Percentiles rank a stretch among this genome's conserved stretches.
Evolutionary conservation across 306 rosid genomes (phyloP).

Genomic region (Cyclanthera cordifolia): DNA sequence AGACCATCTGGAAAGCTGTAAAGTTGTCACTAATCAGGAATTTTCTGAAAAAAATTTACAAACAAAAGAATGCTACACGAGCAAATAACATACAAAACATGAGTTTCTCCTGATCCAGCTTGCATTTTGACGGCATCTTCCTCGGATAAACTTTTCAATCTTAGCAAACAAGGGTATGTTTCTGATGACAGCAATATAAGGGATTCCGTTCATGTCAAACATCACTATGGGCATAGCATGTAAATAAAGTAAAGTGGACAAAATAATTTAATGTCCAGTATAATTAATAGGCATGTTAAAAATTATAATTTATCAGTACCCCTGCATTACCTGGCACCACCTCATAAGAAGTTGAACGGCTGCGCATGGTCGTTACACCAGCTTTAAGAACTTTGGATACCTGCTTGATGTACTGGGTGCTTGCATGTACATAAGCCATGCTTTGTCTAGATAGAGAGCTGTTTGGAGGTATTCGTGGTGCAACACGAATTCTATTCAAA

Average conservation of each 20-base stretch:
- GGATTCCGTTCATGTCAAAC: not conserved
- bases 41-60: constrained; percentile 18
- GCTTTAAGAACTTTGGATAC: constrained; percentile 82
- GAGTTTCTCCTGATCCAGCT: constrained; percentile 90
- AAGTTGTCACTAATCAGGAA: constrained; percentile 42
- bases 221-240: not conserved
- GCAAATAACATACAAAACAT: constrained; percentile 55
- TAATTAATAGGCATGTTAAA: not conserved
- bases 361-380: constrained; percentile 77
- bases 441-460: constrained; percentile 74
- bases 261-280: not conserved
- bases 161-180: constrained; percentile 55
- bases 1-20: constrained; percentile 95
- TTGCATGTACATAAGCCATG: constrained; percentile 85
- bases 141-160: constrained; percentile 75
- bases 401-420: constrained; percentile 76
- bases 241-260: constrained; percentile 7
- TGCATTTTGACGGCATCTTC: constrained; percentile 76
- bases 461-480: constrained; percentile 63
- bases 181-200: constrained; percentile 41
- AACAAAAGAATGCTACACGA: not conserved
- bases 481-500: constrained; percentile 42
- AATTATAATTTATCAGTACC: not conserved
- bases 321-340: constrained; percentile 64
- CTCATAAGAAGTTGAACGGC: constrained; percentile 72